Base-by-base conservation (phyloP, 345 rosid genomes). In the Fremontodendron californicum region DNA sequence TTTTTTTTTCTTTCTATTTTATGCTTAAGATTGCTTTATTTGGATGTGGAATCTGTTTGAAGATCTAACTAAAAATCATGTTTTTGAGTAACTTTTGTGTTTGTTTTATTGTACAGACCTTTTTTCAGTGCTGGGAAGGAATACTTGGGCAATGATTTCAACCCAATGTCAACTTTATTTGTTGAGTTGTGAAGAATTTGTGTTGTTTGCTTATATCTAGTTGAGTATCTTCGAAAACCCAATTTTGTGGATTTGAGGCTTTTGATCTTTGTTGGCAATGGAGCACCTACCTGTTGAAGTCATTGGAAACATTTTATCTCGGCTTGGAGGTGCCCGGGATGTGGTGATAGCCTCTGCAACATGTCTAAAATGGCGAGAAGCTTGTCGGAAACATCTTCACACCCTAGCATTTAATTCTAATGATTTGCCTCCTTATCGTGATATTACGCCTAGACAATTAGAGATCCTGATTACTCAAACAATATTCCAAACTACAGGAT, bases 241-340 rank as follows among this genome's bases (percentile, higher is more conserved):
- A 62, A 35, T 62, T 49, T 67, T 57, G 55, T 62, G 35, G 46
- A 42, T 78, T 75, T 69, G 74, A 45, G 74, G 39, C 49, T 60
- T 19, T n/a, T 19, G 51, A 37, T 72, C 60, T 54, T 46, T 55
- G 18, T 40, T 45, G 66, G 42, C 23, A 29, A 93, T 92, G 98
- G 98, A 93, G 75, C 80, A 86, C 77, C 90, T 96, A 81, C 98
- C 97, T 2, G 92, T 91, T 27, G 98, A 93, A 83, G 98, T 96
- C 46, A 86, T 93, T 72, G 97, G 99, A 73, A 92, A 96, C 80
- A 92, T 96, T 76, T 81, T 95, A 49, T 93, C 94, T 27, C 87
- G 83, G 40, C 90, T 95, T 40, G 85, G 85, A 40, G 93, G 97
- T 54, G 99, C 99, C 2, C 85, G 96, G 1, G 94, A 92, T 78